phyloP scores from a whole-genome alignment of 2,329 filamentous ascomycete genomes.

The Thelonectria rubi region DNA sequence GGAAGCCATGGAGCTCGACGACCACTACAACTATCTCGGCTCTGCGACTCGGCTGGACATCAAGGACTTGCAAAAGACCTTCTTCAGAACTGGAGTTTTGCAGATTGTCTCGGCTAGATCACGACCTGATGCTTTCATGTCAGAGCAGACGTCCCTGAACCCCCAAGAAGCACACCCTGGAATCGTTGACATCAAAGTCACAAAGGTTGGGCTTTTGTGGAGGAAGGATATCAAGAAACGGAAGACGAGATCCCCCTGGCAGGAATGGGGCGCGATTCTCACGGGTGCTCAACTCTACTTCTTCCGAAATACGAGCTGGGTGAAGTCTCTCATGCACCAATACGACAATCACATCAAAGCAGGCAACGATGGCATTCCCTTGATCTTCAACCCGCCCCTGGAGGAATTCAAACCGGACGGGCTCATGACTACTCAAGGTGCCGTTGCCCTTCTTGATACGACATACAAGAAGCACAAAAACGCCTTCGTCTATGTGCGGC shows the following conservation, averaged over 20 bases:
- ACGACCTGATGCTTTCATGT: conserved; percentile 93
- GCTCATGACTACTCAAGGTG: conserved; percentile 91
- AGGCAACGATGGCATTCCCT: conserved; percentile 77
- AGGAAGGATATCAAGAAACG: conserved; percentile 94
- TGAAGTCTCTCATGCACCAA: conserved; percentile 89
- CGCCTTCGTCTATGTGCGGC: conserved; percentile 89
- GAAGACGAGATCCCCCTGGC: conserved; percentile 94
- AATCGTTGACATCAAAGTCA: conserved; percentile 96
- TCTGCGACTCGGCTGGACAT: conserved; percentile 80
- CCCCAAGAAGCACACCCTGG: conserved; percentile 88
- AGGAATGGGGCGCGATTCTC: conserved; percentile 96
- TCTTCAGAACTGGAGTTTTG: conserved; percentile 89
- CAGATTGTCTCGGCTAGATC: conserved; percentile 96
- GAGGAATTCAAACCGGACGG: conserved; percentile 94
- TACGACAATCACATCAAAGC: conserved; percentile 83
- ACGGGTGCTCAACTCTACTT: conserved; percentile 98
- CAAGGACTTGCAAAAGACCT: conserved; percentile 83
- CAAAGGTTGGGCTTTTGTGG: conserved; percentile 95
- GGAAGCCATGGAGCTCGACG: conserved; percentile 91
- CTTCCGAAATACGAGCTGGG: conserved; percentile 92
- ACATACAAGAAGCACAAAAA: conserved; percentile 96
- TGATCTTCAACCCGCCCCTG: conserved; percentile 90
- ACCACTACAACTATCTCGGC: conserved; percentile 88
- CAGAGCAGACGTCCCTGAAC: conserved; percentile 83
- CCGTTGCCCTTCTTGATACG: conserved; percentile 85